phyloP scores from a whole-genome alignment of 495 filamentous ascomycete species.

The Aspergillus kassunensis region DNA sequence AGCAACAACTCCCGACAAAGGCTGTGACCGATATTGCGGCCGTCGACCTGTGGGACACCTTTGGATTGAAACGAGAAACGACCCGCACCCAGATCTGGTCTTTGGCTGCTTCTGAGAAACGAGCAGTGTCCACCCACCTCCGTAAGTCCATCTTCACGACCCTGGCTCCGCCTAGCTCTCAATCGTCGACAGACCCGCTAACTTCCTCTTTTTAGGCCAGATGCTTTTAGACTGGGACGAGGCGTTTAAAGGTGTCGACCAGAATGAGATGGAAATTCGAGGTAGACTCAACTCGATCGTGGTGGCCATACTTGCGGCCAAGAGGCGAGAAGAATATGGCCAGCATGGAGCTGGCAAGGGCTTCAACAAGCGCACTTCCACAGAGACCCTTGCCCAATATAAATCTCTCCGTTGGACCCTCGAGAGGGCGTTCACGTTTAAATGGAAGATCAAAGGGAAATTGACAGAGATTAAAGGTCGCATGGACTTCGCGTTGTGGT shows the following conservation, averaged over 20 bases:
- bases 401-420: neutral
- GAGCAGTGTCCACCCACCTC: no score
- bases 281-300: neutral
- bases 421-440: neutral
- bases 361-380: neutral
- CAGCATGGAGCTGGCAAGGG: neutral
- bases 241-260: neutral
- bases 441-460: neutral
- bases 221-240: neutral
- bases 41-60: no score
- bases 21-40: no score
- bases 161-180: no score
- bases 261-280: neutral
- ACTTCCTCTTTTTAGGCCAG: no score
- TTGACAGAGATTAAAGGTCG: neutral
- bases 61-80: no score
- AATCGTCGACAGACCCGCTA: no score
- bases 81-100: no score
- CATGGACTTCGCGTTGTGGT: neutral
- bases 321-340: neutral
- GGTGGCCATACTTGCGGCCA: neutral
- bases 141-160: no score
- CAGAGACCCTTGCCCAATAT: neutral
- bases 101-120: no score
- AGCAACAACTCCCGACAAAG: no score